These are phyloP conservation scores for Vaccinium corymbosum DNA, from an alignment of 148 eudicot genomes.

Conservation along the genomic window DNA sequence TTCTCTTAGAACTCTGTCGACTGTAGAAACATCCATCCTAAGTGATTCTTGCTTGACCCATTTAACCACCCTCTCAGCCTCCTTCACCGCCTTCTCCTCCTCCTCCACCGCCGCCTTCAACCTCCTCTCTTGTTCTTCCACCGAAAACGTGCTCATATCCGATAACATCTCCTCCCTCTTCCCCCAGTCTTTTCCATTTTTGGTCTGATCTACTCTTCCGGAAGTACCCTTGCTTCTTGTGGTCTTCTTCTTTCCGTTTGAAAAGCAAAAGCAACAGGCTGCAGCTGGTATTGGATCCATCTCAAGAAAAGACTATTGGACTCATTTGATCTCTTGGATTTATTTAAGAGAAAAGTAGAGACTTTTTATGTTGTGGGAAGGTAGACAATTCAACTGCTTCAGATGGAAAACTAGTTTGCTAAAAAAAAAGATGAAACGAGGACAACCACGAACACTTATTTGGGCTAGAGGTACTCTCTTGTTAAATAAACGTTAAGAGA, in stretches of 20 bases:
- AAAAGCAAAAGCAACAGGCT: conserved; percentile 13
- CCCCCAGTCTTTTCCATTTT: background rate
- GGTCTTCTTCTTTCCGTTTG: conserved; percentile 3
- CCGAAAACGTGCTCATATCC: conserved; percentile 16
- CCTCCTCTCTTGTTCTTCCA: conserved; percentile 14
- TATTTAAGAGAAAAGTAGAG: background rate
- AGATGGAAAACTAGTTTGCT: background rate
- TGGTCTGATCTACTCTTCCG: background rate
- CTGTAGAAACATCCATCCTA: conserved; percentile 9
- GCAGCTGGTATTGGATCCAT: conserved; percentile 6
- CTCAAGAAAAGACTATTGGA: background rate
- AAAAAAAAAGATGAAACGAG: too few species aligned
- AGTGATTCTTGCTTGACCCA: conserved; percentile 23
- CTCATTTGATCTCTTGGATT: background rate
- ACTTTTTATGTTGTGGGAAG: background rate
- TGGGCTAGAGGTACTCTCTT: too few species aligned
- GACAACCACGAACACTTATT: too few species aligned
- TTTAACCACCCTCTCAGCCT: conserved; percentile 18
- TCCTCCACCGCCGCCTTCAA: conserved; percentile 12
- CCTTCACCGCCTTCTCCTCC: background rate
- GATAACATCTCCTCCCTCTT: conserved; percentile 12
- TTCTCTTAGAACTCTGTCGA: conserved; percentile 4
- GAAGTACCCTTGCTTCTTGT: background rate
- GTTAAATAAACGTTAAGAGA: too few species aligned
- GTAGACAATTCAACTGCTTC: background rate